phyloP scores from a whole-genome alignment of 495 filamentous ascomycete genomes.

The Aspergillus sclerotioniger region DNA sequence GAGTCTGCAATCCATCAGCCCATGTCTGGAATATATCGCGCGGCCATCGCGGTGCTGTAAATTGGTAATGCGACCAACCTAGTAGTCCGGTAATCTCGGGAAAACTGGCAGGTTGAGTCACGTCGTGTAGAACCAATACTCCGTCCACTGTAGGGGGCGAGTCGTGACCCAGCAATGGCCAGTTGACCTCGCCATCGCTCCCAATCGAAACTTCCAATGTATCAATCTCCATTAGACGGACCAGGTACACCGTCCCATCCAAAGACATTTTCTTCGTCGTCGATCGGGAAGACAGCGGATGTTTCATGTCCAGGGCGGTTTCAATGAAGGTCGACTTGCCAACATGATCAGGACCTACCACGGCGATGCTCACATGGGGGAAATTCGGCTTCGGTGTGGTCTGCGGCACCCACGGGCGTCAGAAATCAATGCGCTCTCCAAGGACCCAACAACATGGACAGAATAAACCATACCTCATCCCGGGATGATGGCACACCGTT shows the following conservation, averaged over 20 bases:
- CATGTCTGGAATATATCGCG: not conserved
- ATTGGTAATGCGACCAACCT: constrained; percentile 21
- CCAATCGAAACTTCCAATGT: constrained; percentile 36
- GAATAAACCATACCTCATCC: constrained; percentile 29
- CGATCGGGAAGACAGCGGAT: constrained; percentile 53
- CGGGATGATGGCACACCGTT: constrained; percentile 19
- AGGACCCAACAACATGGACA: not conserved
- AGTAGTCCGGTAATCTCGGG: constrained; percentile 64
- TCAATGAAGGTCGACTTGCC: constrained; percentile 92
- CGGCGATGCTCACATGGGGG: constrained; percentile 73
- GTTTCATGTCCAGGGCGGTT: constrained; percentile 68
- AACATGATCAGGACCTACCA: constrained; percentile 75
- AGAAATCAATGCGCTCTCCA: constrained; percentile 10
- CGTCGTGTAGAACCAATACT: constrained; percentile 81
- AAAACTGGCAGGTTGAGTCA: constrained; percentile 70
- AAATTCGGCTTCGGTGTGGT: constrained; percentile 27
- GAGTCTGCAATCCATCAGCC: constrained; percentile 50
- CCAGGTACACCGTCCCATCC: constrained; percentile 71
- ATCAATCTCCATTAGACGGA: constrained; percentile 78
- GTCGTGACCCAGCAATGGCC: constrained; percentile 72
- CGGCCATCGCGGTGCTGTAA: not conserved
- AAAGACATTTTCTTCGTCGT: constrained; percentile 70
- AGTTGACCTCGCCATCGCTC: constrained; percentile 62
- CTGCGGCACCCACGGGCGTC: constrained; percentile 21
- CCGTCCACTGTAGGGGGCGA: constrained; percentile 75